These are phyloP conservation scores for Mycosphaerella arachidis DNA, from an alignment of 2,329 filamentous ascomycete species.

Conservation along the genomic window DNA sequence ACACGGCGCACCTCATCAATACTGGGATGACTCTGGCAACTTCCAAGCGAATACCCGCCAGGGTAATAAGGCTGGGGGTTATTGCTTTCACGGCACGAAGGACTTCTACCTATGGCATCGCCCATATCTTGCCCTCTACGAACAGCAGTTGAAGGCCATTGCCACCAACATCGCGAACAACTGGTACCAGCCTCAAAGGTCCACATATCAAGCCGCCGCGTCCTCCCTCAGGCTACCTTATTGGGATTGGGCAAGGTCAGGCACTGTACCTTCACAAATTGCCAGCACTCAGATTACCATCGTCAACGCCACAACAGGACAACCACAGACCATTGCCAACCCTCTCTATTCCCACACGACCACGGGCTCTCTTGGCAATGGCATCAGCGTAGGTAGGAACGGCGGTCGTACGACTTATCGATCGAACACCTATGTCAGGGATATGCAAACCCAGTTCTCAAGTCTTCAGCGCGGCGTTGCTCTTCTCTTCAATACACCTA, in stretches of 20 bases:
- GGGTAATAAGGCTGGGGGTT: slow-evolving; percentile 58
- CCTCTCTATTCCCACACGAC: slow-evolving; percentile 32
- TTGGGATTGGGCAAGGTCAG: slow-evolving; percentile 43
- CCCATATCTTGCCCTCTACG: slow-evolving; percentile 61
- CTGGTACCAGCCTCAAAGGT: neutral
- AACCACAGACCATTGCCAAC: slow-evolving; percentile 28
- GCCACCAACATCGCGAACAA: slow-evolving; percentile 38
- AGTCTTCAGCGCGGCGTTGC: slow-evolving; percentile 56
- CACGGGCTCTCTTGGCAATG: slow-evolving; percentile 25
- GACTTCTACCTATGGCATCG: slow-evolving; percentile 84
- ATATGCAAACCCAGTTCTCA: slow-evolving; percentile 34
- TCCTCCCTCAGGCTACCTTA: slow-evolving; percentile 42
- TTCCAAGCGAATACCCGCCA: slow-evolving; percentile 35
- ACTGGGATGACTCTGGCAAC: slow-evolving; percentile 50
- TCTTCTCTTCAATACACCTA: slow-evolving; percentile 53
- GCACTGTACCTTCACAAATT: slow-evolving; percentile 30
- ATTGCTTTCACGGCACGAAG: slow-evolving; percentile 68
- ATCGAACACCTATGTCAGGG: neutral
- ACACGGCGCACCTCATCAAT: slow-evolving; percentile 66
- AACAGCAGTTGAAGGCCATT: slow-evolving; percentile 42
- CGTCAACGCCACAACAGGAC: slow-evolving; percentile 28
- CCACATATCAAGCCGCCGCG: slow-evolving; percentile 36
- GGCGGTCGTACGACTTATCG: neutral
- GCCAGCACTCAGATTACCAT: slow-evolving; percentile 31
- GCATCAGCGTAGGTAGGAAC: neutral